Conservation (phyloP, 106 monocot genomes). For the Allium cepa region DNA sequence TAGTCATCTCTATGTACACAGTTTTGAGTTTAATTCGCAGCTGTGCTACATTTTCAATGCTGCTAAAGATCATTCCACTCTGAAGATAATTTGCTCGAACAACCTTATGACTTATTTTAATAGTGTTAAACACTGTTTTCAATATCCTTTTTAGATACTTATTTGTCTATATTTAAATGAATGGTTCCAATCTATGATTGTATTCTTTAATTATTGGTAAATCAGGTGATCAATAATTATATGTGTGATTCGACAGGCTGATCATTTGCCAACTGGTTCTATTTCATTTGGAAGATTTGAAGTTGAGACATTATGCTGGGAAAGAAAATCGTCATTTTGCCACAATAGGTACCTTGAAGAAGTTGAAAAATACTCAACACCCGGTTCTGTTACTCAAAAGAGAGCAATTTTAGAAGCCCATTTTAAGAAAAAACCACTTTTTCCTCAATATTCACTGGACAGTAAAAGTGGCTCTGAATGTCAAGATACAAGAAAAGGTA, state of each 20-base stretch:
- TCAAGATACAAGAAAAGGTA: conserved; percentile 14
- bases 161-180: not conserved
- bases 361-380: conserved; percentile 73
- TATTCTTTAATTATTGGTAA: not conserved
- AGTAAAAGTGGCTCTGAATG: conserved; percentile 17
- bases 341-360: conserved; percentile 83
- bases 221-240: conserved; percentile 2
- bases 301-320: conserved; percentile 61
- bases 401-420: conserved; percentile 83
- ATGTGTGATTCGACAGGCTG: conserved; percentile 31
- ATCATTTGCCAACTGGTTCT: conserved; percentile 41
- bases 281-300: conserved; percentile 87
- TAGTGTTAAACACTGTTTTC: not conserved
- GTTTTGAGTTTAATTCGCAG: not conserved
- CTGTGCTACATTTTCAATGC: not conserved
- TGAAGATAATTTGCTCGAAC: not conserved
- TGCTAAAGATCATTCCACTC: not conserved
- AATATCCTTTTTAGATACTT: not conserved
- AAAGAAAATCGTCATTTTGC: conserved; percentile 70
- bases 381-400: conserved; percentile 77
- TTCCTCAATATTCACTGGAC: conserved; percentile 20
- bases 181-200: not conserved
- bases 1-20: not conserved
- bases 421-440: conserved; percentile 61
- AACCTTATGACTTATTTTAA: not conserved